Evolutionary conservation across 805 yeast species (phyloP).

Genomic region (Cyberlindnera maritima): DNA sequence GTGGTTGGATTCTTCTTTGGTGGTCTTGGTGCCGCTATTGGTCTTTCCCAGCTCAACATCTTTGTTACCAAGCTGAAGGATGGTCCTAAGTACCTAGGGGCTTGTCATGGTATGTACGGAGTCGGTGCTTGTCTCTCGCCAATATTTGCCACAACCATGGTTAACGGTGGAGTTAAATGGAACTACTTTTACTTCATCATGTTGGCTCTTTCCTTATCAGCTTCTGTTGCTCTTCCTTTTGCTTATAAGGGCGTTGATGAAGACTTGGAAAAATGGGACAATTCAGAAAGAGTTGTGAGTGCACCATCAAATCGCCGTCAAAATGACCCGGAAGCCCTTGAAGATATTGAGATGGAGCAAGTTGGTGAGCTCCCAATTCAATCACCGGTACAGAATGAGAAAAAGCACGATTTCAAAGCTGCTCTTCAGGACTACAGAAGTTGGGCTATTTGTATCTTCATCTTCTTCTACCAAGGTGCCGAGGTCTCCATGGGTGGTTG

Average conservation of each 20-base stretch:
- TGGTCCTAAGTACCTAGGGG: slow-evolving; percentile 49
- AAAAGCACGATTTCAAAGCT: slow-evolving; percentile 20
- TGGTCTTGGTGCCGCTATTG: slow-evolving; percentile 53
- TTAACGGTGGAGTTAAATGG: slow-evolving; percentile 53
- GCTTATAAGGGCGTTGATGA: slow-evolving; percentile 45
- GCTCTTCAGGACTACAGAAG: slow-evolving; percentile 41
- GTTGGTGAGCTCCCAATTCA: background rate
- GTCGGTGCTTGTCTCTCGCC: slow-evolving; percentile 64
- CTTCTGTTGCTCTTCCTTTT: slow-evolving; percentile 31
- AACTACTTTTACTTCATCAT: slow-evolving; percentile 48
- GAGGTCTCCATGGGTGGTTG: slow-evolving; percentile 65
- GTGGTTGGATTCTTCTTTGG: slow-evolving; percentile 52
- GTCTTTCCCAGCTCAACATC: slow-evolving; percentile 50
- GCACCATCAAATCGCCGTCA: background rate
- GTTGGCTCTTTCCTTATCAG: slow-evolving; percentile 38
- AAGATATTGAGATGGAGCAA: slow-evolving; percentile 6
- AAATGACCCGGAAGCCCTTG: background rate
- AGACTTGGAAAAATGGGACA: slow-evolving; percentile 31
- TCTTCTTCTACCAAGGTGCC: slow-evolving; percentile 59
- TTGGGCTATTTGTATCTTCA: slow-evolving; percentile 49
- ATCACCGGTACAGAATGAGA: background rate
- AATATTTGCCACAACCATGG: slow-evolving; percentile 52
- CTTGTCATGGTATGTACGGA: slow-evolving; percentile 60
- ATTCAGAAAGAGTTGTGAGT: slow-evolving; percentile 1
- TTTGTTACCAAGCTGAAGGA: slow-evolving; percentile 41